These are phyloP conservation scores for Candida nemodendra DNA, from an alignment of 805 yeast genomes.

Conservation along the genomic window DNA sequence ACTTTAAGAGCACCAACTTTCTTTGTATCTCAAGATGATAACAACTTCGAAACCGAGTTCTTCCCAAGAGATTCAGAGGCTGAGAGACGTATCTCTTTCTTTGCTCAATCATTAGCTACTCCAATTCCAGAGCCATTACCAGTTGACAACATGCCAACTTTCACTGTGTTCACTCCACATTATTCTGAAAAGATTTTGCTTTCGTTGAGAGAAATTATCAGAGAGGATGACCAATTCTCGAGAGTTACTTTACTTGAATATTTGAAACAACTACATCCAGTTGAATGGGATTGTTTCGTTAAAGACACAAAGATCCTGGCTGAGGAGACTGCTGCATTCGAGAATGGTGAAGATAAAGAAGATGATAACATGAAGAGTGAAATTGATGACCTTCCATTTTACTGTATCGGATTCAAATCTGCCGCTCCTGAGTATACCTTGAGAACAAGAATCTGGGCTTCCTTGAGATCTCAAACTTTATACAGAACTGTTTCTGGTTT, in stretches of 20 bases:
- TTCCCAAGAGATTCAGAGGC: conserved; percentile 98
- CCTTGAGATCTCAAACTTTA: conserved; percentile 92
- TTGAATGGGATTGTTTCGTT: conserved; percentile 97
- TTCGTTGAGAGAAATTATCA: conserved; percentile 91
- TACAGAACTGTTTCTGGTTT: conserved; percentile 97
- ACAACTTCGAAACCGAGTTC: conserved; percentile 90
- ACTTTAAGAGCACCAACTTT: conserved; percentile 98
- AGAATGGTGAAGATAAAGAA: conserved; percentile 61
- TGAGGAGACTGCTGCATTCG: conserved; percentile 86
- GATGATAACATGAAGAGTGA: conserved; percentile 70
- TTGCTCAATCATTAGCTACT: conserved; percentile 97
- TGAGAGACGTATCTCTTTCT: conserved; percentile 98
- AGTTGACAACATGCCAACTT: conserved; percentile 99
- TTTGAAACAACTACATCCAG: conserved; percentile 91
- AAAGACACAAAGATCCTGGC: conserved; percentile 94
- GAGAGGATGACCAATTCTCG: conserved; percentile 96
- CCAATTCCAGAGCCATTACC: conserved; percentile 99
- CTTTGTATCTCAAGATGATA: conserved; percentile 97
- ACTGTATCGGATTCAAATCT: conserved; percentile 94
- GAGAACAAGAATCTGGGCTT: conserved; percentile 98
- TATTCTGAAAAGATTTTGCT: conserved; percentile 91
- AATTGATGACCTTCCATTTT: conserved; percentile 90
- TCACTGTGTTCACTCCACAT: conserved; percentile 95
- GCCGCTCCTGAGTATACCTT: conserved; percentile 96
- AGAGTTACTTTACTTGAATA: conserved; percentile 93